Evolutionary conservation across 1,284 basidiomycete genomes (phyloP).

Genomic region (Exobasidium cylindrosporum): DNA sequence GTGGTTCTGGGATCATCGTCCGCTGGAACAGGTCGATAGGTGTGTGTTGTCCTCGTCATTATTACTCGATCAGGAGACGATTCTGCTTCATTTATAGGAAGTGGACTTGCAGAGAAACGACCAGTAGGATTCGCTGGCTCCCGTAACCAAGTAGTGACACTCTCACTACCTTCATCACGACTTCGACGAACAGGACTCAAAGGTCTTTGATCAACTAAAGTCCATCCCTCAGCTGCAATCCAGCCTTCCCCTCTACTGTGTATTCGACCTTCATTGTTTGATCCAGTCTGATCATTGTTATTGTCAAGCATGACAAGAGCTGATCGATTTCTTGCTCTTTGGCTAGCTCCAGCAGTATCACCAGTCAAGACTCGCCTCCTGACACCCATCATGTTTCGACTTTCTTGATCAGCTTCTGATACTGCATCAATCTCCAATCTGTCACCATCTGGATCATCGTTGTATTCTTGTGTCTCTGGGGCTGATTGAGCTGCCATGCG

Average conservation of each 20-base stretch:
- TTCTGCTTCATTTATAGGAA: neutral
- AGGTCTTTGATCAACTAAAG: slow-evolving; percentile 9
- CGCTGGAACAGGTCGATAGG: neutral
- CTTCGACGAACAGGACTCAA: neutral
- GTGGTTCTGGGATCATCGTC: neutral
- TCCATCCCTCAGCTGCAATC: slow-evolving; percentile 12
- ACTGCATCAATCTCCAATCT: neutral
- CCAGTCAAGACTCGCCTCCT: neutral
- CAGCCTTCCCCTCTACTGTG: neutral
- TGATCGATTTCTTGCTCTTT: slow-evolving; percentile 1
- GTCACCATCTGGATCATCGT: slow-evolving; percentile 11
- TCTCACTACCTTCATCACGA: slow-evolving; percentile 11
- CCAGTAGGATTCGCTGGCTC: slow-evolving; percentile 11
- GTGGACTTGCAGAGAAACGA: slow-evolving; percentile 8
- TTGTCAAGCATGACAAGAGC: slow-evolving; percentile 6
- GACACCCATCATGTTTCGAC: neutral
- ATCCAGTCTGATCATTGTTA: neutral
- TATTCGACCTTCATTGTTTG: neutral
- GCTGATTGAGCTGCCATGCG: slow-evolving; percentile 3
- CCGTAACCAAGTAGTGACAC: slow-evolving; percentile 13
- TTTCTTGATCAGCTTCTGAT: neutral
- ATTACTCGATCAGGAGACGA: neutral
- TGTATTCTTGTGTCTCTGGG: neutral
- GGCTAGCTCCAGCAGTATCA: neutral
- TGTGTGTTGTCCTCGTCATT: neutral